Evolutionary conservation across 129 eudicot genomes (phyloP).

Genomic region (Scalesia atractyloides): DNA sequence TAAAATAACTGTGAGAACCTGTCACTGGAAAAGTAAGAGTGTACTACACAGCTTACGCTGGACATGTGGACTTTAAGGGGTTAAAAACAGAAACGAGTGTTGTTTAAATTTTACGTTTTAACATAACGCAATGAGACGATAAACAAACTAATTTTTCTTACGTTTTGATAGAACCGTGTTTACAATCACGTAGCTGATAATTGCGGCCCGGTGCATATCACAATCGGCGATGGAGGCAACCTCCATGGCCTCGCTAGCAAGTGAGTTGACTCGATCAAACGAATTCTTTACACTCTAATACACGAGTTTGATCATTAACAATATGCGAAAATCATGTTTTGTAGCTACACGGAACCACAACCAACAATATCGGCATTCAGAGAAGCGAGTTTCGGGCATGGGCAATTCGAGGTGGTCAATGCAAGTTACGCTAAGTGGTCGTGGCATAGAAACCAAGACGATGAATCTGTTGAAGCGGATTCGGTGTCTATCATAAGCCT

Average conservation of each 20-base stretch:
- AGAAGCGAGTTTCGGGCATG: slow-evolving; percentile 66
- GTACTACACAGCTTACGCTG: not conserved
- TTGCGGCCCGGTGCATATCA: slow-evolving; percentile 67
- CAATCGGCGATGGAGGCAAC: slow-evolving; percentile 85
- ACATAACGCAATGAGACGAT: not conserved
- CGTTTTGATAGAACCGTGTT: slow-evolving; percentile 47
- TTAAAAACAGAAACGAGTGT: not conserved
- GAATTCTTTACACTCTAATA: not conserved
- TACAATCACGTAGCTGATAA: slow-evolving; percentile 43
- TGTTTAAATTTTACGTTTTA: too few relatives aligned
- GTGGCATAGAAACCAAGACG: slow-evolving; percentile 70
- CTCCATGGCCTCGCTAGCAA: slow-evolving; percentile 56
- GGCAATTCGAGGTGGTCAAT: slow-evolving; percentile 46
- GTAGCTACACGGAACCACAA: slow-evolving; percentile 54
- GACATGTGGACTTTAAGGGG: not conserved
- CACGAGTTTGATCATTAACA: not conserved
- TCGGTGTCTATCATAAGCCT: slow-evolving; percentile 41
- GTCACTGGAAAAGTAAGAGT: not conserved
- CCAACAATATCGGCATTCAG: slow-evolving; percentile 47
- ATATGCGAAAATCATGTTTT: not conserved
- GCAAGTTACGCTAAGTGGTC: slow-evolving; percentile 66
- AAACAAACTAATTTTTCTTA: not conserved
- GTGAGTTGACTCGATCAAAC: slow-evolving; percentile 39
- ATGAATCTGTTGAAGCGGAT: slow-evolving; percentile 49
- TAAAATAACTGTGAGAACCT: not conserved